Evolutionary conservation across 2,329 filamentous ascomycete species (phyloP).

Genomic region (Fusarium globosum): DNA sequence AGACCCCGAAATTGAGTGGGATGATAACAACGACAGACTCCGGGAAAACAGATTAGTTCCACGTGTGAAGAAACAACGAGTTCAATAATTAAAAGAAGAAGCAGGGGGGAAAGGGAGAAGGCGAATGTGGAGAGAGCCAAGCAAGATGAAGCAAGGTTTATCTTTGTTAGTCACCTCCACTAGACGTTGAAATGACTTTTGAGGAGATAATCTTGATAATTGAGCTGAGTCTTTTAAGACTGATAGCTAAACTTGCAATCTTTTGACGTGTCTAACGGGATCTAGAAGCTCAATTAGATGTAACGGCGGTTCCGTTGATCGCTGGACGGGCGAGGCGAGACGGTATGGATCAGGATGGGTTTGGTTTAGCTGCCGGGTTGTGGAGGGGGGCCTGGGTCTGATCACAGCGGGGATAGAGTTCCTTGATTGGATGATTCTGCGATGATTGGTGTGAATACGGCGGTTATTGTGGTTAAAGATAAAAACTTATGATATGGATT

Average conservation of each 20-base stretch:
- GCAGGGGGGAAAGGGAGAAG: background rate
- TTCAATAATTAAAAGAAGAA: background rate
- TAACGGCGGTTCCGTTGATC: background rate
- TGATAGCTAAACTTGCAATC: background rate
- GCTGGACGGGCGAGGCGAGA: background rate
- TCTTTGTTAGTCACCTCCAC: background rate
- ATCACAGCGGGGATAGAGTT: constrained; percentile 9
- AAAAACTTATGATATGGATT: background rate
- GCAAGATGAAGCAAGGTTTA: background rate
- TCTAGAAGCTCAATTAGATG: constrained; percentile 14
- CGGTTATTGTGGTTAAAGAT: background rate
- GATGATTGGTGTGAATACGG: constrained; percentile 3
- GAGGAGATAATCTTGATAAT: background rate
- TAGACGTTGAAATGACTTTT: background rate
- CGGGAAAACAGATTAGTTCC: background rate
- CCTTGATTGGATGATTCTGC: constrained; percentile 3
- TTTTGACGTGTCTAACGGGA: constrained; percentile 13
- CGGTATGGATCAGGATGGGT: constrained; percentile 9
- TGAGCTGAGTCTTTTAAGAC: background rate
- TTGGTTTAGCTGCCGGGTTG: constrained; percentile 9
- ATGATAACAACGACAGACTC: background rate
- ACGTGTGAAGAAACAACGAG: background rate
- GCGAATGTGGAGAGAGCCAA: constrained; percentile 7
- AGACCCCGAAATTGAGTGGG: background rate
- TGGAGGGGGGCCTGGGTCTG: background rate